Evolutionary conservation across 2,329 filamentous ascomycete genomes (phyloP).

Genomic region (Hymenoscyphus fraxineus): DNA sequence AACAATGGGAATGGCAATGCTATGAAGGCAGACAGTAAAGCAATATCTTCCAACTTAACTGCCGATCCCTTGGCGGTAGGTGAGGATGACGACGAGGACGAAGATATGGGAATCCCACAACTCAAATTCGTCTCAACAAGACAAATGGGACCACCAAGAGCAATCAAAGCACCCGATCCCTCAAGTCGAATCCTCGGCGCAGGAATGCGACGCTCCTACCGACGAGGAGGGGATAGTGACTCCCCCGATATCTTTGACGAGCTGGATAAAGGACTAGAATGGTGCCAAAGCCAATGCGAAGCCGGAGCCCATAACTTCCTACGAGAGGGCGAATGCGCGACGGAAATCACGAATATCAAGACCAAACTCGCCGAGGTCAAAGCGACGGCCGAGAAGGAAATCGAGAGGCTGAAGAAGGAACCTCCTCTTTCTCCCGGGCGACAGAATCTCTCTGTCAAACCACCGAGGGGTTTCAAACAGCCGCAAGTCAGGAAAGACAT

Average conservation of each 20-base stretch:
- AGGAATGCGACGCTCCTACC: slow-evolving; percentile 26
- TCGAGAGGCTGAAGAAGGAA: slow-evolving; percentile 24
- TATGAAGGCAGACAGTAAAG: slow-evolving; percentile 7
- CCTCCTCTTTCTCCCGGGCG: slow-evolving; percentile 11
- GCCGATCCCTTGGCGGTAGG: background rate
- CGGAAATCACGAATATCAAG: slow-evolving; percentile 65
- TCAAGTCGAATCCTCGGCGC: slow-evolving; percentile 22
- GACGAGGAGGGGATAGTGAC: slow-evolving; percentile 19
- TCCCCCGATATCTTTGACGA: slow-evolving; percentile 59
- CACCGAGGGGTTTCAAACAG: slow-evolving; percentile 12
- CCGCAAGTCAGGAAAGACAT: slow-evolving; percentile 14
- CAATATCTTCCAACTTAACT: background rate
- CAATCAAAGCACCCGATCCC: slow-evolving; percentile 18
- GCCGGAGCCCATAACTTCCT: slow-evolving; percentile 84
- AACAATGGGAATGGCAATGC: background rate
- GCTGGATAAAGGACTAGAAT: slow-evolving; percentile 74
- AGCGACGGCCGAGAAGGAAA: slow-evolving; percentile 37
- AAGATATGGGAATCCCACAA: slow-evolving; percentile 32
- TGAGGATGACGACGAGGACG: slow-evolving; percentile 28
- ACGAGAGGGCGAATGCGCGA: slow-evolving; percentile 79
- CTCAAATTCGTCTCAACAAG: slow-evolving; percentile 40
- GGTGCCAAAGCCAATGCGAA: slow-evolving; percentile 78
- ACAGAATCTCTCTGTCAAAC: background rate
- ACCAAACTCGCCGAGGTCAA: slow-evolving; percentile 47
- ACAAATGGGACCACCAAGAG: slow-evolving; percentile 36